phyloP scores from a whole-genome alignment of 768 basidiomycete species.

The Rhodotorula babjevae region DNA sequence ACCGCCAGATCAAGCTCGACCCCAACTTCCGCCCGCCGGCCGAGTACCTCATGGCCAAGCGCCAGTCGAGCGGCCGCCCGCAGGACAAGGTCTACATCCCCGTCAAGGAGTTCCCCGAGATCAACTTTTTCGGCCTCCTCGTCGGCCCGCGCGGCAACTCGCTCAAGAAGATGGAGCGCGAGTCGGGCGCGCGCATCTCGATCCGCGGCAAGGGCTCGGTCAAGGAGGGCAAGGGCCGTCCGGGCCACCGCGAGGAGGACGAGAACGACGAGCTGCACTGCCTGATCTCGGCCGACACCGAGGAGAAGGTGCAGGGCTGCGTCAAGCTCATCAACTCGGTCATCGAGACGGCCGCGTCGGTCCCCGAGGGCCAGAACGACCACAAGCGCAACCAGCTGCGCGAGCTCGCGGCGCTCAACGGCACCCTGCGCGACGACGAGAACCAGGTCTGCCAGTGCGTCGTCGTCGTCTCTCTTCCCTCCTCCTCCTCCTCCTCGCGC shows the following conservation, averaged over 20 bases:
- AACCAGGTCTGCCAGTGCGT: constrained; percentile 88
- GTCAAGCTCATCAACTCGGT: constrained; percentile 95
- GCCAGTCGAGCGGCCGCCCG: constrained; percentile 68
- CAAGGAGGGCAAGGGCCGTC: constrained; percentile 95
- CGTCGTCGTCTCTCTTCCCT: too few relatives aligned
- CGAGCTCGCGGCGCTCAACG: constrained; percentile 93
- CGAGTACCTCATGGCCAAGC: constrained; percentile 92
- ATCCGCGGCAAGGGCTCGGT: constrained; percentile 98
- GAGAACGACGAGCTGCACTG: constrained; percentile 99
- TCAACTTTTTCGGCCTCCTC: constrained; percentile 97
- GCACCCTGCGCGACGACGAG: constrained; percentile 98
- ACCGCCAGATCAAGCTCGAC: constrained; percentile 93
- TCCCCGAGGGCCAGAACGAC: constrained; percentile 98
- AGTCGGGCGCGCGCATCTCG: constrained; percentile 95
- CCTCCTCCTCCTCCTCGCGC: background rate
- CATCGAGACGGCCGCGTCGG: constrained; percentile 97
- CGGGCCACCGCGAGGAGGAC: constrained; percentile 77
- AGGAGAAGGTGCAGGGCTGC: constrained; percentile 84
- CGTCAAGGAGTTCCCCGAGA: constrained; percentile 99
- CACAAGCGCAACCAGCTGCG: constrained; percentile 98
- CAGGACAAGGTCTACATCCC: constrained; percentile 99
- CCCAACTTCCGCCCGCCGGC: constrained; percentile 96
- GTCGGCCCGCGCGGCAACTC: constrained; percentile 98
- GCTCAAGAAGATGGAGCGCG: constrained; percentile 98
- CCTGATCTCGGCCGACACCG: constrained; percentile 84